Percentiles rank a stretch among this genome's conserved stretches.
phyloP scores from a whole-genome alignment of 805 yeast genomes.

The Kodamaea jinghongensis region DNA sequence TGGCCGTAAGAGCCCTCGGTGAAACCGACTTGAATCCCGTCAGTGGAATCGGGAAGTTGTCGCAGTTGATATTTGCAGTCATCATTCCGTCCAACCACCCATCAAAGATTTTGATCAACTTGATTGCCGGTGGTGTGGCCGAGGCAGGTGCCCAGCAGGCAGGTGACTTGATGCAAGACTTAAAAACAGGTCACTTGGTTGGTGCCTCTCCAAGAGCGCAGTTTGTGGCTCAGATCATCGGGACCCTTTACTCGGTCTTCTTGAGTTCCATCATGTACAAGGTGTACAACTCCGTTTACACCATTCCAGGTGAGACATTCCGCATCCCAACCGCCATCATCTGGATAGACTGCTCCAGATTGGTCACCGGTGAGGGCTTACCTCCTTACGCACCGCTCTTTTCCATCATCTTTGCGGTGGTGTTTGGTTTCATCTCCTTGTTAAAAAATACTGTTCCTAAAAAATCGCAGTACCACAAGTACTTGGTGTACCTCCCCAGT shows the following conservation, averaged over 20 bases:
- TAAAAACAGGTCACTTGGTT: slow-evolving; percentile 87
- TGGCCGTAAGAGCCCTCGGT: slow-evolving; percentile 92
- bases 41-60: slow-evolving; percentile 91
- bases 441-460: slow-evolving; percentile 55
- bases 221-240: slow-evolving; percentile 84
- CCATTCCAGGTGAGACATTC: slow-evolving; percentile 77
- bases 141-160: slow-evolving; percentile 99
- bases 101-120: slow-evolving; percentile 76
- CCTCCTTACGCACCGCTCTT: slow-evolving; percentile 73
- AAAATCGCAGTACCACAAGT: slow-evolving; percentile 34
- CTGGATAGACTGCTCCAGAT: slow-evolving; percentile 94
- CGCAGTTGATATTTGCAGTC: slow-evolving; percentile 84
- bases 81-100: slow-evolving; percentile 73
- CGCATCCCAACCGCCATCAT: slow-evolving; percentile 93
- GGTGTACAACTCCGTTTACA: slow-evolving; percentile 76
- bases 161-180: slow-evolving; percentile 96
- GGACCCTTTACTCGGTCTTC: slow-evolving; percentile 80
- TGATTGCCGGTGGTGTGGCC: slow-evolving; percentile 94
- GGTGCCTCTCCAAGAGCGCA: slow-evolving; percentile 95
- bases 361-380: slow-evolving; percentile 86
- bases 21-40: slow-evolving; percentile 97
- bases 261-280: slow-evolving; percentile 80
- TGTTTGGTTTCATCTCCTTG: slow-evolving; percentile 69
- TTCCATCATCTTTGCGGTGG: slow-evolving; percentile 57
- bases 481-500: slow-evolving; percentile 67